Evolutionary conservation across 257 asterid genomes (phyloP), one percentile per base, ranked within the genome.

Genomic region (Craterostigma plantagineum): DNA sequence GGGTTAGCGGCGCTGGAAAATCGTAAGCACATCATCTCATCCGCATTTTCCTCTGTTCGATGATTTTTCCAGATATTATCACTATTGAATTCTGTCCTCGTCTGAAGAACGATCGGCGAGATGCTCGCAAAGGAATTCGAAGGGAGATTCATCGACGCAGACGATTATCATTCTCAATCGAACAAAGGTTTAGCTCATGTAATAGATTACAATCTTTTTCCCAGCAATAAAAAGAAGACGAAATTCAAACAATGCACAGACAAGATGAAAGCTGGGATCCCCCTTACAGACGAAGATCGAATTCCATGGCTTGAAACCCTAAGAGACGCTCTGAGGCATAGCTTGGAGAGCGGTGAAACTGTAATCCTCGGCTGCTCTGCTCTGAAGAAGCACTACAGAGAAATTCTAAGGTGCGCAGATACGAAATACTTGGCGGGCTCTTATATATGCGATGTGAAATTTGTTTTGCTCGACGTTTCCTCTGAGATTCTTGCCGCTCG

Each of bases 1-100:
- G 95, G 41, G 93, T 77, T 30, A 73, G 93, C 36, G 95, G 93
- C 47, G 68, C 90, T 34, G 93, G 95, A 36, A 84, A 84, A 70
- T 66, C 95, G 90, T 81, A 57, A 75, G 94, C 59, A 13, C 45
- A 38, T 43, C n/a, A n/a, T n/a, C n/a, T n/a, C n/a, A n/a, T n/a
- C n/a, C n/a, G n/a, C n/a, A n/a, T n/a, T n/a, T n/a, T n/a, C n/a
- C n/a, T n/a, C n/a, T n/a, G n/a, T n/a, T n/a, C n/a, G n/a, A n/a
- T n/a, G n/a, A n/a, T n/a, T n/a, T n/a, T n/a, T n/a, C n/a, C n/a
- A n/a, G n/a, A n/a, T 23, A 14, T 13, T 46, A 9, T 10, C 33
- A 40, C 14, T 16, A 11, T 3, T 1, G 4, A 11, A 36, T 33
- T 62, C 16, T 34, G 15, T 41, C 34, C 34, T 14, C 53, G 43